phyloP scores from a whole-genome alignment of 768 basidiomycete genomes.

The Leccinum arenicola region DNA sequence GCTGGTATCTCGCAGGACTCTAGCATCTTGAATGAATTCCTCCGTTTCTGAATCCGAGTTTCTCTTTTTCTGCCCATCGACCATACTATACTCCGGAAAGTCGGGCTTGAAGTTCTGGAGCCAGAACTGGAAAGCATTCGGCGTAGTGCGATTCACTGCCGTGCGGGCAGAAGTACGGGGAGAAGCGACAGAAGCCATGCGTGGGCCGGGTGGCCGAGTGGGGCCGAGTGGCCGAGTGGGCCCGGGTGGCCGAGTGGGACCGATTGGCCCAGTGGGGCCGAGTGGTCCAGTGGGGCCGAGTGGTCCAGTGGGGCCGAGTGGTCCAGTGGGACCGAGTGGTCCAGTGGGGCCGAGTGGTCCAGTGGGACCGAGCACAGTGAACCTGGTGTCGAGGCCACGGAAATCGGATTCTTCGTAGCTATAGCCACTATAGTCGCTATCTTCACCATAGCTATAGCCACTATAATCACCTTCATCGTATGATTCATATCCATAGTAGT shows the following conservation, averaged over 20 bases:
- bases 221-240: neutral
- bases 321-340: too few relatives aligned
- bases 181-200: neutral
- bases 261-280: too few relatives aligned
- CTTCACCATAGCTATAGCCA: too few relatives aligned
- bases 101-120: neutral
- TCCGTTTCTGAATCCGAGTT: neutral
- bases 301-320: too few relatives aligned
- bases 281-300: too few relatives aligned
- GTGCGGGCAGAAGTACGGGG: neutral
- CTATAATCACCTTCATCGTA: neutral
- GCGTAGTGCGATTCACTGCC: neutral
- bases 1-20: slow-evolving; percentile 11
- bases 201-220: neutral
- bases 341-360: too few relatives aligned
- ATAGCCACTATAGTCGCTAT: neutral
- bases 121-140: slow-evolving; percentile 19
- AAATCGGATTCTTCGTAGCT: neutral
- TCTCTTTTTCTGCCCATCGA: slow-evolving; percentile 15
- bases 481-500: neutral
- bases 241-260: too few relatives aligned
- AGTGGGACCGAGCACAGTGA: too few relatives aligned
- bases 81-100: slow-evolving; percentile 14
- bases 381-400: neutral
- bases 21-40: slow-evolving; percentile 3